Evolutionary conservation across 1,284 basidiomycete species (phyloP), one percentile per base, ranked within the genome.

Genomic region (Pterulicium gracile): DNA sequence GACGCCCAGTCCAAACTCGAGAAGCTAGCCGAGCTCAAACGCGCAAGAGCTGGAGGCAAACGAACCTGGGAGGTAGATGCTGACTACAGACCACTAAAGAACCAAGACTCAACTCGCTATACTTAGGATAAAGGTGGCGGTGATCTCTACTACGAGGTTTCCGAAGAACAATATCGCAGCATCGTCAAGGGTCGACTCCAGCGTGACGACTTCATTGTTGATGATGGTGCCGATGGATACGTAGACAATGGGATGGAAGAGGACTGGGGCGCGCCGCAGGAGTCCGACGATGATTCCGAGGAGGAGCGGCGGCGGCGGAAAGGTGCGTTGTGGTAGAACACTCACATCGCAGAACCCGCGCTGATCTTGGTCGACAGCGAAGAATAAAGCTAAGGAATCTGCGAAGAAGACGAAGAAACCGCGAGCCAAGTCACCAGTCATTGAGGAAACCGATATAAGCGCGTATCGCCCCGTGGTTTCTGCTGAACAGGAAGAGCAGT

Each of bases 191-290:
- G 82, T 1, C 75, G 96, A 15, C 71, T 96, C n/a, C 85, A 88
- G 53, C 71, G 76, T 55, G 92, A 97, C 57, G 95, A 98, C 64
- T 98, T 99, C 53, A 90, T 96, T 20, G 82, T 88, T 42, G 94
- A 98, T 57, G 96, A 98, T 66, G 93, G 94, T 45, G 77, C 87
- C 0, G 79, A 74, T 17, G 96, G 91, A 10, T 98, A 99, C 60
- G 83, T 88, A 58, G 96, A 99, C 65, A 89, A 96, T 57, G 96
- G 96, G 3, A 82, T 90, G 75, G 27, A 32, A n/a, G 94, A 98
- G 53, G 93, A 95, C 56, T 97, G 90, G 20, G 68, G 70, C 41
- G 66, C 70, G 1, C 69, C 70, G 27, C 66, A 74, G 17, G 70
- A 69, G 12, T 65, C 61, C 10, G 59, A 60, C 7, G 19, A 41